Evolutionary conservation across 148 eudicot genomes (phyloP), one percentile per base, ranked within the genome.

Genomic region (Silene uniflora): DNA sequence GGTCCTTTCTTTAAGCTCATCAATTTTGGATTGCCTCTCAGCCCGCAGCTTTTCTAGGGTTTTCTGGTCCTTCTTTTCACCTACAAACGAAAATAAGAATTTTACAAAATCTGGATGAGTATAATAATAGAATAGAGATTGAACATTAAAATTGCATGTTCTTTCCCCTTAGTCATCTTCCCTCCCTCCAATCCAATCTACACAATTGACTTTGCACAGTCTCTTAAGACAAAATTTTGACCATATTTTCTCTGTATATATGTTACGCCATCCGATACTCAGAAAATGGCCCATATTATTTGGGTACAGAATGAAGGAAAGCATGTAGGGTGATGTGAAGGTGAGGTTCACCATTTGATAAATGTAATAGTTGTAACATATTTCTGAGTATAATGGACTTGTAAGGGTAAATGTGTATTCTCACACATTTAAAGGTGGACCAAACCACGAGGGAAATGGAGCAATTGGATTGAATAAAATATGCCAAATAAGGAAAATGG

Each of bases 1-100:
- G 69, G 90, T 92, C 85, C 80, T 92, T 82, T 92, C 97, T 86
- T 95, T 95, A 60, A 95, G 97, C 82, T 91, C 99, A 71, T 95
- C 92, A 75, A 95, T 92, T 84, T 92, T 95, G 69, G 83, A 85
- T 85, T 91, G 88, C 81, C 97, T 89, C 82, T 95, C 97, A 63
- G 84, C 82, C 73, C 89, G 89, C 76, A 95, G 97, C 72, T 78
- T 89, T 77, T 95, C 99, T 83, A 95, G 79, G 68, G 86, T 83
- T 74, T 91, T 88, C 80, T 90, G 92, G 79, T 94, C 97, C 87
- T 87, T 92, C 19, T 83, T 83, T 42, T 93, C 94, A 80, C 90
- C 96, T 93, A 81, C 60, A 82, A 79, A 67, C 49, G 17, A 18
- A 69, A 78, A 74, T 10, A 55, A 61, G 17, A 56, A 16, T 58